phyloP scores from a whole-genome alignment of 2,329 filamentous ascomycete genomes.

The Chlorencoelia australis region DNA sequence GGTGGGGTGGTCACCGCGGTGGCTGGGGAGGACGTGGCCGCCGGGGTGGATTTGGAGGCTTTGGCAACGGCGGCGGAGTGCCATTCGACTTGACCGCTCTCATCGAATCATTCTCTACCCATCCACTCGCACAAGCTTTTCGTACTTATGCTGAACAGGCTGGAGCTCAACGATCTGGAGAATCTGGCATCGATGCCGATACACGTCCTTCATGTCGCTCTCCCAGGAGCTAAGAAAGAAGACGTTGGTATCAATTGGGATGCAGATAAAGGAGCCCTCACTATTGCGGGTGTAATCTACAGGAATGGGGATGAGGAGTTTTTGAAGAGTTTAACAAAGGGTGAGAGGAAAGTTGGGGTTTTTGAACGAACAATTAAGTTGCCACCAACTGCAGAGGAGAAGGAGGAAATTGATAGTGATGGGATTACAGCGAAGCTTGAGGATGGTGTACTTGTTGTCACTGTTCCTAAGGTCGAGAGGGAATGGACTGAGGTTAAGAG shows the following conservation, averaged over 20 bases:
- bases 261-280: conserved; percentile 53
- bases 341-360: conserved; percentile 61
- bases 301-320: conserved; percentile 61
- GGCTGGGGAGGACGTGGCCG: conserved; percentile 13
- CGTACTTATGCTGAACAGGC: conserved; percentile 18
- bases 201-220: conserved; percentile 57
- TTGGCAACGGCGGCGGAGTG: conserved; percentile 12
- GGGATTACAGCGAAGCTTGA: conserved; percentile 66
- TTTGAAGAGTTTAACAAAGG: conserved; percentile 47
- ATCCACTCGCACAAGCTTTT: conserved; percentile 24
- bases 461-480: conserved; percentile 62
- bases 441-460: conserved; percentile 66
- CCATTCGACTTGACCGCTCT: conserved; percentile 23
- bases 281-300: conserved; percentile 62
- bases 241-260: conserved; percentile 72
- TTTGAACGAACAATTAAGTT: conserved; percentile 65
- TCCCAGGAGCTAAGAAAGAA: conserved; percentile 71
- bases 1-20: conserved; percentile 10
- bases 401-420: conserved; percentile 54
- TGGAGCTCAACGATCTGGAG: conserved; percentile 16
- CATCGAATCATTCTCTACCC: conserved; percentile 17
- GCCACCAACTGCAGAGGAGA: conserved; percentile 38
- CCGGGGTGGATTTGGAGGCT: conserved; percentile 16
- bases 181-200: conserved; percentile 18
- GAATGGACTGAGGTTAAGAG: conserved; percentile 54